These are phyloP conservation scores for Sicyos baderoa DNA, from an alignment of 306 rosid species.

Conservation along the genomic window DNA sequence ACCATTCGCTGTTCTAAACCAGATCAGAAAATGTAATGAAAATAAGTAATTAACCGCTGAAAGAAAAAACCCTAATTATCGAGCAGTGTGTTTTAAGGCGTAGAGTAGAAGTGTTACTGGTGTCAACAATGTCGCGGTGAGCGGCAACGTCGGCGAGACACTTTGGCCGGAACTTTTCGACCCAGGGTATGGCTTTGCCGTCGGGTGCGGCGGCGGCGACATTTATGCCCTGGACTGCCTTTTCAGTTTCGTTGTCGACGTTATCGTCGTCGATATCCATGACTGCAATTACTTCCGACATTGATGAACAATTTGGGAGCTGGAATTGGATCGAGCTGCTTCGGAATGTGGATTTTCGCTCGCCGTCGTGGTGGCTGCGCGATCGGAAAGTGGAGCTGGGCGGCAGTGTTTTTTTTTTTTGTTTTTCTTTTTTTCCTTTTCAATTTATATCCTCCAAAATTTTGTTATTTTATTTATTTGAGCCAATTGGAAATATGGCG, in stretches of 20 bases:
- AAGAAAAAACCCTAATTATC: constrained; percentile 21
- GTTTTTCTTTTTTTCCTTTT: background rate
- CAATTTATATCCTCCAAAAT: background rate
- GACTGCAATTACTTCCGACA: constrained; percentile 41
- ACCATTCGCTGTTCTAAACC: background rate
- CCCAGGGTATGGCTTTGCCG: constrained; percentile 66
- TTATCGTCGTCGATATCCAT: constrained; percentile 58
- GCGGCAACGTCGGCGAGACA: constrained; percentile 89
- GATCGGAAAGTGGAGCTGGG: background rate
- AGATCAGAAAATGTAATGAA: background rate
- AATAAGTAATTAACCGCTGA: background rate
- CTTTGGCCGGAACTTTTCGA: constrained; percentile 88
- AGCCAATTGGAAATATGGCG: constrained; percentile 11
- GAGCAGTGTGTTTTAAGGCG: background rate
- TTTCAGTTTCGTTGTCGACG: constrained; percentile 14
- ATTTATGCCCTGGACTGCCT: constrained; percentile 37
- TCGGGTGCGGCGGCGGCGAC: constrained; percentile 29
- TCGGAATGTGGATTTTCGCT: background rate
- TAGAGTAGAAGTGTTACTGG: constrained; percentile 42
- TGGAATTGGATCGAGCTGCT: background rate
- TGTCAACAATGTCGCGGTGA: constrained; percentile 93
- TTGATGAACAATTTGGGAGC: constrained; percentile 4
- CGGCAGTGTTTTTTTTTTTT: background rate
- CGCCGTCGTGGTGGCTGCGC: background rate
- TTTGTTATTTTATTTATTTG: background rate